phyloP scores from a whole-genome alignment of 768 basidiomycete species.

The Mycena pura region DNA sequence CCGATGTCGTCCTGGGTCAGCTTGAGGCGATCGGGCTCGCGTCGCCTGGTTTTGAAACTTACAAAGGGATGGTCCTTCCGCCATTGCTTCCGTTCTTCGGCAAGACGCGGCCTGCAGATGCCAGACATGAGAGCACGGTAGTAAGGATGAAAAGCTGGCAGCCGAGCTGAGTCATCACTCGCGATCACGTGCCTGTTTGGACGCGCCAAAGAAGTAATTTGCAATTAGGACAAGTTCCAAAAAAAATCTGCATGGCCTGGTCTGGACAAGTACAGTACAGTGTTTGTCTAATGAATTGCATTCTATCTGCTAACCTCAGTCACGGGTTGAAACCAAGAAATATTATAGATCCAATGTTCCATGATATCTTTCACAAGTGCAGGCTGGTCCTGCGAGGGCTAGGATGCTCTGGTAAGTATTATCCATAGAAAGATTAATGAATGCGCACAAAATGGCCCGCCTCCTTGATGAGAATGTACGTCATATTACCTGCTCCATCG shows the following conservation, averaged over 20 bases:
- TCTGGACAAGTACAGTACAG: too few species aligned
- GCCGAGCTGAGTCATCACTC: too few species aligned
- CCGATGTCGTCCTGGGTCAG: not conserved
- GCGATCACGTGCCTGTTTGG: too few species aligned
- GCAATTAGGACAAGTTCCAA: too few species aligned
- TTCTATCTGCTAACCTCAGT: too few species aligned
- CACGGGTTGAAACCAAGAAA: conserved; percentile 1
- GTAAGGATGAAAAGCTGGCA: too few species aligned
- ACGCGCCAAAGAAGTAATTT: too few species aligned
- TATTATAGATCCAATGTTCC: conserved; percentile 7
- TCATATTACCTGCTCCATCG: conserved; percentile 37
- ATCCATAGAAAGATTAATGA: not conserved
- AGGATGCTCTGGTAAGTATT: too few species aligned
- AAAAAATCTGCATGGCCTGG: too few species aligned
- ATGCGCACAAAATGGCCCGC: conserved; percentile 37
- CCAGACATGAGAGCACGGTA: too few species aligned
- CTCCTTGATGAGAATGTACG: conserved; percentile 32
- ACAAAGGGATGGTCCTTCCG: conserved; percentile 99
- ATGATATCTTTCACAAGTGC: conserved; percentile 6
- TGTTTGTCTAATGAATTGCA: too few species aligned
- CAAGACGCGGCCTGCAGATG: conserved; percentile 90
- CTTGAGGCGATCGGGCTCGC: conserved; percentile 1
- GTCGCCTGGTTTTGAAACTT: conserved; percentile 42
- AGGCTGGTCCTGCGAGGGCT: conserved; percentile 8
- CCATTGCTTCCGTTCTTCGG: conserved; percentile 99